Conservation (phyloP, 129 eudicot species). For the Sambucus nigra region DNA sequence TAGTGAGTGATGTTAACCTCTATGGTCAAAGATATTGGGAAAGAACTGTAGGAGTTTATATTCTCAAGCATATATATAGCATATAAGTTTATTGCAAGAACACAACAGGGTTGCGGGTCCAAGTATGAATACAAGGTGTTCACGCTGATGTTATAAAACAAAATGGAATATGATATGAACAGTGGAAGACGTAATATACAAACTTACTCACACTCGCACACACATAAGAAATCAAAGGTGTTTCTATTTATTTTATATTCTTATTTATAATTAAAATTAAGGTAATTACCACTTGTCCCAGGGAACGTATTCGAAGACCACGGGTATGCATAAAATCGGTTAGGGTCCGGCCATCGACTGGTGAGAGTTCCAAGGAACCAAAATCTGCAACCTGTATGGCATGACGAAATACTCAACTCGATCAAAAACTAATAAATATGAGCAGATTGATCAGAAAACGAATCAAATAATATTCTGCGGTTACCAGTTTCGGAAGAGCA, state of each 20-base stretch:
- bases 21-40: too few species aligned
- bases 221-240: too few species aligned
- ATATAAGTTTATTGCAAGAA: too few species aligned
- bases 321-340: slow-evolving; percentile 99
- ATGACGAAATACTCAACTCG: slow-evolving; percentile 4
- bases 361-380: slow-evolving; percentile 98
- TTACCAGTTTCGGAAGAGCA: slow-evolving; percentile 98
- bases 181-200: neutral
- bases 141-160: neutral
- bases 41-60: too few species aligned
- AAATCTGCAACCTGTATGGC: slow-evolving; percentile 86
- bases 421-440: slow-evolving; percentile 14
- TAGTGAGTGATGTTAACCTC: too few species aligned
- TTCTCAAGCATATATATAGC: too few species aligned
- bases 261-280: too few species aligned
- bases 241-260: slow-evolving; percentile 10
- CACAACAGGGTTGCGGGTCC: too few species aligned
- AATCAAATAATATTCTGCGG: slow-evolving; percentile 1
- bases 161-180: neutral
- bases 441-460: slow-evolving; percentile 3
- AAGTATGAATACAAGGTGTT: neutral
- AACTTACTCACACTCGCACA: too few species aligned
- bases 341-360: slow-evolving; percentile 96
- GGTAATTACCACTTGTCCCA: slow-evolving; percentile 97
- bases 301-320: slow-evolving; percentile 98